These are phyloP conservation scores for Tremella fuciformis DNA, from an alignment of 768 basidiomycete species.

Conservation along the genomic window DNA sequence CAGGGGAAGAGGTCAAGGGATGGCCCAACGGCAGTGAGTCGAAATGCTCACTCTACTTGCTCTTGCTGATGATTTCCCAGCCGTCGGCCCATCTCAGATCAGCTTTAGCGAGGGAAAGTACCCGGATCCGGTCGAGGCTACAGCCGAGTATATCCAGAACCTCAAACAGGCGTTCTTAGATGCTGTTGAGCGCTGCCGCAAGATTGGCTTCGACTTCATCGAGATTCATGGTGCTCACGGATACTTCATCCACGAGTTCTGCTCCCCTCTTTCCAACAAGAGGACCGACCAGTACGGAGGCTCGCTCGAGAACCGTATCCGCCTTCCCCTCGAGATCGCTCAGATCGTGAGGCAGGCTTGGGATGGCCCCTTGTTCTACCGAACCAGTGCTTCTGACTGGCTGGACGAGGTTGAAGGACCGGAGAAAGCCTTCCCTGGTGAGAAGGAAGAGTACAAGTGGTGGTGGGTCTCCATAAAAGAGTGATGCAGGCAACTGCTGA, in stretches of 20 bases:
- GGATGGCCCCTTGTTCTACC: constrained; percentile 70
- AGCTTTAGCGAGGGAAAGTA: constrained; percentile 58
- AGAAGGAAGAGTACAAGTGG: constrained; percentile 46
- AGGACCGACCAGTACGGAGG: constrained; percentile 74
- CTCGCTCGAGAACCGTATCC: constrained; percentile 67
- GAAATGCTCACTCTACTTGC: background rate
- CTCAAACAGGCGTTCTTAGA: constrained; percentile 62
- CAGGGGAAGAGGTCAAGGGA: constrained; percentile 60
- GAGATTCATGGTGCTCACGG: constrained; percentile 73
- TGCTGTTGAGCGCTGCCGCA: constrained; percentile 54
- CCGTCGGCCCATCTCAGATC: constrained; percentile 63
- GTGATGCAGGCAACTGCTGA: background rate
- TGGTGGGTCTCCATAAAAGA: constrained; percentile 25
- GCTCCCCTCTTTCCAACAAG: constrained; percentile 71
- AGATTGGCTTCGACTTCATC: constrained; percentile 59
- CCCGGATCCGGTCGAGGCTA: constrained; percentile 63
- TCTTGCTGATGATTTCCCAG: constrained; percentile 53
- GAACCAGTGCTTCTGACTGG: constrained; percentile 69
- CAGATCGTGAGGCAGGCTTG: constrained; percentile 60
- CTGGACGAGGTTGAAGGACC: constrained; percentile 60
- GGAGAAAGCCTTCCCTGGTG: constrained; percentile 52
- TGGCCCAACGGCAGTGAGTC: constrained; percentile 66
- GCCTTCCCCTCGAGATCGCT: constrained; percentile 64
- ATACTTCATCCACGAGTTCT: constrained; percentile 53
- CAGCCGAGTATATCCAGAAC: constrained; percentile 58